phyloP scores from a whole-genome alignment of 2,329 filamentous ascomycete species.

The Claviceps sp. region DNA sequence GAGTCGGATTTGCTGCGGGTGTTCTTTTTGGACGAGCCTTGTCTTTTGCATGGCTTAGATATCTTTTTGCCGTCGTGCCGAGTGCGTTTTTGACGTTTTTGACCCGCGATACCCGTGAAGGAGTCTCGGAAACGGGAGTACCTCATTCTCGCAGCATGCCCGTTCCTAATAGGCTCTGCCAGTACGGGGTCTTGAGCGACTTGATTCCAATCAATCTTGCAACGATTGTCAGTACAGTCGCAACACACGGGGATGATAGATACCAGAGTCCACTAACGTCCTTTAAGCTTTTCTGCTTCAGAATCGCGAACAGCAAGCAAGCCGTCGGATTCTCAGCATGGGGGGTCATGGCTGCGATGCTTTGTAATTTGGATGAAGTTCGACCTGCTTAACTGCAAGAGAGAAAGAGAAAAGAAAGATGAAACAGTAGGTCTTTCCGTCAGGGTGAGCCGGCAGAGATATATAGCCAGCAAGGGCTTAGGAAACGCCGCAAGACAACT shows the following conservation, averaged over 20 bases:
- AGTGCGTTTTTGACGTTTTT: conserved; percentile 34
- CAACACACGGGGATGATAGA: not conserved
- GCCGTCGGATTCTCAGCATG: conserved; percentile 44
- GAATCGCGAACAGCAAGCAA: conserved; percentile 44
- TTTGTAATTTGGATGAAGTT: not conserved
- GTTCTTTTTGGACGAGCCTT: conserved; percentile 18
- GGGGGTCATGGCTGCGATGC: conserved; percentile 28
- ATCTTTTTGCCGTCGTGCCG: conserved; percentile 29
- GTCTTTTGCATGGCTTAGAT: conserved; percentile 30
- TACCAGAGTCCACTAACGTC: conserved; percentile 32
- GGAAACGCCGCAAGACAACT: not conserved
- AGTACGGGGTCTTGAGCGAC: conserved; percentile 43
- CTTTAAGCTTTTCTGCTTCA: conserved; percentile 46
- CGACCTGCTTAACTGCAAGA: not conserved
- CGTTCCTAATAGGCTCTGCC: conserved; percentile 41
- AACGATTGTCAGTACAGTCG: not conserved
- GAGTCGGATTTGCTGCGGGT: conserved; percentile 28
- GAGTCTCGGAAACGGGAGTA: conserved; percentile 38
- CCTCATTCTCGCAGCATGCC: conserved; percentile 47
- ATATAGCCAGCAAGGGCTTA: not conserved
- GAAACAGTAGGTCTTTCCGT: not conserved
- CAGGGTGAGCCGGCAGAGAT: not conserved
- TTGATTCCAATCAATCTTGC: conserved; percentile 45
- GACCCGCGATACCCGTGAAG: conserved; percentile 33
- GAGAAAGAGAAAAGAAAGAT: not conserved